phyloP scores from a whole-genome alignment of 192 early-diverging fungal genomes.

The Paraglomus occultum region DNA sequence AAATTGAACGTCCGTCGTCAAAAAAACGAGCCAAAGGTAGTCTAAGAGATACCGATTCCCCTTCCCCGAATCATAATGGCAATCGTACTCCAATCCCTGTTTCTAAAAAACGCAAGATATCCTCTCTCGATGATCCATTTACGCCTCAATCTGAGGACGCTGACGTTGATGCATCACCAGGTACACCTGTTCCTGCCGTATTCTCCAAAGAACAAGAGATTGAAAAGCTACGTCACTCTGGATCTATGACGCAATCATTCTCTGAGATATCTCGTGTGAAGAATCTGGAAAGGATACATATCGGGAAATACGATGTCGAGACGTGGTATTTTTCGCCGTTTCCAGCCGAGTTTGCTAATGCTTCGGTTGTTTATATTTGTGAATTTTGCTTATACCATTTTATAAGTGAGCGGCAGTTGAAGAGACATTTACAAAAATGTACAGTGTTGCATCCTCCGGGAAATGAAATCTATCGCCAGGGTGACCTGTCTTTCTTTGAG shows the following conservation, averaged over 20 bases:
- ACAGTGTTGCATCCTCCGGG: constrained; percentile 94
- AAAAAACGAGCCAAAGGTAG: constrained; percentile 52
- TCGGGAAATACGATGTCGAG: constrained; percentile 90
- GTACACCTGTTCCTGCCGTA: not conserved
- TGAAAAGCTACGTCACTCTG: constrained; percentile 88
- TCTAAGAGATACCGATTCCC: constrained; percentile 36
- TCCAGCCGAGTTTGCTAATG: constrained; percentile 80
- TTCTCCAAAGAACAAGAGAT: constrained; percentile 97
- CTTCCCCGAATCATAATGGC: constrained; percentile 34
- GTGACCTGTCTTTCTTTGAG: constrained; percentile 94
- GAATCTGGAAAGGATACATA: constrained; percentile 90
- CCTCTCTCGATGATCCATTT: constrained; percentile 40
- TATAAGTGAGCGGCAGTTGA: constrained; percentile 68
- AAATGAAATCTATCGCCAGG: constrained; percentile 97
- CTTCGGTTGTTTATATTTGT: constrained; percentile 85
- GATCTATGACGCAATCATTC: constrained; percentile 97
- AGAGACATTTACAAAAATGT: constrained; percentile 85
- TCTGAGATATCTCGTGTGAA: constrained; percentile 92
- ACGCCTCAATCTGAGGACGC: not conserved
- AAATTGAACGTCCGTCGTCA: constrained; percentile 67
- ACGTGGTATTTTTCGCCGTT: constrained; percentile 99
- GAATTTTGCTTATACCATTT: constrained; percentile 93
- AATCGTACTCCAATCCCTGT: constrained; percentile 35
- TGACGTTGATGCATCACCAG: constrained; percentile 10
- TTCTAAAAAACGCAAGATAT: constrained; percentile 50